Evolutionary conservation across 768 basidiomycete species (phyloP), one percentile per base, ranked within the genome.

Genomic region (Kwoniella sp.): DNA sequence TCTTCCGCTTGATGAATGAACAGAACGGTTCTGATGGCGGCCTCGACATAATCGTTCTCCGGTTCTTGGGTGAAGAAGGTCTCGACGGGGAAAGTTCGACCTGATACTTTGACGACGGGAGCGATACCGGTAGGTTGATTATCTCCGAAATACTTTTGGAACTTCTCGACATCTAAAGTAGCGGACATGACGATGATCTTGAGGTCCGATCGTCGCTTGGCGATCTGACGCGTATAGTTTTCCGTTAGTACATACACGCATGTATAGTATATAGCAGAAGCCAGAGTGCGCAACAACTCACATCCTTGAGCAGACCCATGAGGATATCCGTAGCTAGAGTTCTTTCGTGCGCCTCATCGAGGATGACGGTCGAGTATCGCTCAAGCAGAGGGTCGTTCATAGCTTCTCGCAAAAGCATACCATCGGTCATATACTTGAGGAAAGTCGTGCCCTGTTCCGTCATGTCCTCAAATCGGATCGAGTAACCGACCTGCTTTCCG

Each of bases 111-210:
- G 85, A 93, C 92, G 2, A 93, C 82, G 0, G 92, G 92, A 0
- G 90, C 91, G 1, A 83, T 58, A 63, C 82, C 82, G 59, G 61
- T 87, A 5, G 81, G 80, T 17, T 79, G 81, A 30, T 75, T 78
- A 55, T 79, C 77, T 11, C 83, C 83, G 78, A 97, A 97, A 84
- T 97, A 99, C 74, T 89, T 91, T 80, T 93, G 93, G 82, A 98
- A 98, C 80, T 98, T 98, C 77, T 90, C 85, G 0, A 95, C 92
- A 75, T 97, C 95, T 22, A 99, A 88, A 0, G 96, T 99, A 17
- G 96, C 96, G 41, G 91, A 93, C 95, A 99, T 99, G 84, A 99
- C 83, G 68, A 99, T 94, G 80, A 98, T 89, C 83, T 96, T 98
- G 70, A 99, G 87, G 80, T 99, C 95, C 0, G 85, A 67, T 34